Percentiles rank a stretch among this genome's conserved stretches.
Evolutionary conservation across 257 asterid genomes (phyloP).

Genomic region (Gentiana dahurica): DNA sequence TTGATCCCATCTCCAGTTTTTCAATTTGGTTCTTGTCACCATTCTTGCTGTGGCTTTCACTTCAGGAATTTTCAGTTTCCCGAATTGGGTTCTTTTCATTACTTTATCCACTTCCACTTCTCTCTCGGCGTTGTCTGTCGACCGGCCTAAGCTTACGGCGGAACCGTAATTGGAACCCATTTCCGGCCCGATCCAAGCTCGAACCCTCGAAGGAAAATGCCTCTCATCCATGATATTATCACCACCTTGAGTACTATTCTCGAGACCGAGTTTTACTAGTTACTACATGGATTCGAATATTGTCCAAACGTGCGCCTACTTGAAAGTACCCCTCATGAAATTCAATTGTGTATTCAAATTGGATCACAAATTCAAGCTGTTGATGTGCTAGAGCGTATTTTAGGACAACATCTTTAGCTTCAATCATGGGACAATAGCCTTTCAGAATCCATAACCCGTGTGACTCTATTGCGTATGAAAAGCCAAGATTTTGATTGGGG

Average conservation of each 20-base stretch:
- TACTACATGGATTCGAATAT: conserved; percentile 62
- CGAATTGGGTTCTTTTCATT: conserved; percentile 49
- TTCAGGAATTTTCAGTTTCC: conserved; percentile 26
- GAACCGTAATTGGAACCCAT: conserved; percentile 65
- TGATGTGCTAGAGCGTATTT: conserved; percentile 78
- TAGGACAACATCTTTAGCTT: conserved; percentile 45
- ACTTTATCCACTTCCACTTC: conserved; percentile 53
- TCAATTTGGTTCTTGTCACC: conserved; percentile 45
- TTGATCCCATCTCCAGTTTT: conserved; percentile 91
- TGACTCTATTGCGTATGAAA: conserved; percentile 61
- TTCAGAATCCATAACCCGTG: conserved; percentile 73
- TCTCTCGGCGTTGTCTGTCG: conserved; percentile 54
- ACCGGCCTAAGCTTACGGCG: conserved; percentile 66
- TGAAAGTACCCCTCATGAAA: conserved; percentile 49
- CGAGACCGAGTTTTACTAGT: conserved; percentile 54
- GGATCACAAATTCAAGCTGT: conserved; percentile 82
- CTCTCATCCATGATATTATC: conserved; percentile 38
- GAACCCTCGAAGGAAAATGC: conserved; percentile 66
- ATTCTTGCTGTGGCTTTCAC: conserved; percentile 50
- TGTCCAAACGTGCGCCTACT: conserved; percentile 61
- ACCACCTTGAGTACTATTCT: conserved; percentile 12
- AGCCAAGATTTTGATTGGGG: conserved; percentile 22
- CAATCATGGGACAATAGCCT: conserved; percentile 44
- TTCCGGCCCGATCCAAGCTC: conserved; percentile 88
- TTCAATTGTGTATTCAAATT: conserved; percentile 56